Conservation (phyloP, 1,284 basidiomycete species). For the Ustilago shanxiensis region DNA sequence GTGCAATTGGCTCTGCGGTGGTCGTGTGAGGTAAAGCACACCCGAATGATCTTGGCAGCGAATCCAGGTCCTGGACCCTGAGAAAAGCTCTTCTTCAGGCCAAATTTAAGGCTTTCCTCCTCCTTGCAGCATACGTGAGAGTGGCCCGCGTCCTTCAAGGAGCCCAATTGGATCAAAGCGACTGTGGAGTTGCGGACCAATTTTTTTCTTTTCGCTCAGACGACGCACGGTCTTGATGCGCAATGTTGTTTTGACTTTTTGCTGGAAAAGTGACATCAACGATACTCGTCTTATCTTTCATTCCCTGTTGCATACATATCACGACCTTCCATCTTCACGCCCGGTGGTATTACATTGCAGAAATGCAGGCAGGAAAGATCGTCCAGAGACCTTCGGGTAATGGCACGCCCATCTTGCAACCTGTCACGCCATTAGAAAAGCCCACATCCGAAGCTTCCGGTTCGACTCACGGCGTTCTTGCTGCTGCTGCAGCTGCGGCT, state of each 20-base stretch:
- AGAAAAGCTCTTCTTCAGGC: neutral
- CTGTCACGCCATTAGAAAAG: conserved; percentile 29
- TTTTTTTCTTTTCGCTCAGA: conserved; percentile 3
- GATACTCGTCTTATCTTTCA: neutral
- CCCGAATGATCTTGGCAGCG: too few relatives aligned
- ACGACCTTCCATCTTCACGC: too few relatives aligned
- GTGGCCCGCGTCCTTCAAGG: neutral
- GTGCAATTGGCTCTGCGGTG: neutral
- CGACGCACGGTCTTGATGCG: neutral
- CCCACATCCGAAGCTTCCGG: conserved; percentile 1
- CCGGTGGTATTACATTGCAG: neutral
- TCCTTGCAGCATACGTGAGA: neutral
- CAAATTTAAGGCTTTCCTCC: conserved; percentile 1
- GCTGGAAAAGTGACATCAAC: too few relatives aligned
- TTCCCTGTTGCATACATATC: neutral
- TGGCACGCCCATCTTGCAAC: conserved; percentile 47
- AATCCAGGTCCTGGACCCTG: neutral
- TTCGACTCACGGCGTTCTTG: conserved; percentile 27
- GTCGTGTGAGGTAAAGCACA: neutral
- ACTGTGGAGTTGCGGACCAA: conserved; percentile 7
- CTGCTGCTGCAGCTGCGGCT: conserved; percentile 31
- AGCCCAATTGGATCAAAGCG: neutral
- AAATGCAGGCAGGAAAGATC: conserved; percentile 44
- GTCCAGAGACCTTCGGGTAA: conserved; percentile 44
- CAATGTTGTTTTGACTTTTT: neutral